A percentile compares a stretch with the other conserved stretches of the same genome.
Conservation (phyloP, 352 stramenopile species). For the Aphanomyces astaci region DNA sequence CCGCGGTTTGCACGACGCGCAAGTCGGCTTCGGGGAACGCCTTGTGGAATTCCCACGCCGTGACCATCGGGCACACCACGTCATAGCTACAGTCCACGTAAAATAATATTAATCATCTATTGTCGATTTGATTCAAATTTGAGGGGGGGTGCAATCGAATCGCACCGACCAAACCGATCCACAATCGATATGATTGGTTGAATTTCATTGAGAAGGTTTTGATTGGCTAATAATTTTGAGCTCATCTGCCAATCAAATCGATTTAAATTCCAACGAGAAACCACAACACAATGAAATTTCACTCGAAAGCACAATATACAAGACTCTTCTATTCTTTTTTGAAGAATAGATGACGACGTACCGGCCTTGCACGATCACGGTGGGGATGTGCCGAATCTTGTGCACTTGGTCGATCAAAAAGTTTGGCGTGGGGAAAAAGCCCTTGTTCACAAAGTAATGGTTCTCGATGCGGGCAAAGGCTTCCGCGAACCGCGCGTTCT, state of each 20-base stretch:
- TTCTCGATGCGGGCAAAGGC: slow-evolving; percentile 91
- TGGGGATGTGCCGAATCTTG: slow-evolving; percentile 89
- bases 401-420: slow-evolving; percentile 85
- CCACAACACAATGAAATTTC: too few relatives aligned
- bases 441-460: slow-evolving; percentile 89
- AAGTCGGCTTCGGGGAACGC: slow-evolving; percentile 61
- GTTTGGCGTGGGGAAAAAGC: slow-evolving; percentile 82
- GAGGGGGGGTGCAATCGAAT: too few relatives aligned
- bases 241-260: too few relatives aligned
- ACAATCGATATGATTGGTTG: too few relatives aligned
- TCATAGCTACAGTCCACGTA: slow-evolving; percentile 61
- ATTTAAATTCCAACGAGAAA: too few relatives aligned
- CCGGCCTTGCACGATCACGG: slow-evolving; percentile 86
- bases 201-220: too few relatives aligned
- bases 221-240: too few relatives aligned
- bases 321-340: background rate
- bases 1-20: slow-evolving; percentile 59
- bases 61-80: slow-evolving; percentile 82
- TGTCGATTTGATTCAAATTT: too few relatives aligned
- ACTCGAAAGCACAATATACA: background rate
- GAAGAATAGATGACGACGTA: slow-evolving; percentile 24
- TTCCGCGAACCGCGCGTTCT: slow-evolving; percentile 73
- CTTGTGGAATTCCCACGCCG: slow-evolving; percentile 83
- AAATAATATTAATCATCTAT: background rate
- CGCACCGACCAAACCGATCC: too few relatives aligned